Evolutionary conservation across 2,329 filamentous ascomycete genomes (phyloP).

Genomic region (Fusarium sp.): DNA sequence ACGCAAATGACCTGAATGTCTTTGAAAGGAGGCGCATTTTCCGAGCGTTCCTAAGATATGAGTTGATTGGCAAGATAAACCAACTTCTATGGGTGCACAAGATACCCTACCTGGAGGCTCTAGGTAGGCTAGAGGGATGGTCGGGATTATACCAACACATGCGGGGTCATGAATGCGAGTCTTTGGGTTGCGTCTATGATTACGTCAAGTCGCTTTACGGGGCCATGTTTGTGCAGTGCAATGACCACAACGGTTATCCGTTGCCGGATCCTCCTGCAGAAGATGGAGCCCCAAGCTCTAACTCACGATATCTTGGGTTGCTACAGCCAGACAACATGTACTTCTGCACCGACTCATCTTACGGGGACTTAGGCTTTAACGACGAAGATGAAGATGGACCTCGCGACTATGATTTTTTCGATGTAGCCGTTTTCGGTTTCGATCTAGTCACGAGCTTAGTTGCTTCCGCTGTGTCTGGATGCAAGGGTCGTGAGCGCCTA

Average conservation of each 20-base stretch:
- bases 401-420: neutral
- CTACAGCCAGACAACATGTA: neutral
- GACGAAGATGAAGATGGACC: neutral
- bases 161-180: neutral
- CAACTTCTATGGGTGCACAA: neutral
- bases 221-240: constrained; percentile 8
- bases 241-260: neutral
- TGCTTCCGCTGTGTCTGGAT: neutral
- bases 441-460: neutral
- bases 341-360: neutral
- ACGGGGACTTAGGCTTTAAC: neutral
- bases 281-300: too few species aligned
- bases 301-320: too few species aligned
- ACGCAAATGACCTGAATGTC: neutral
- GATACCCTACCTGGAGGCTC: neutral
- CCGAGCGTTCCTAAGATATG: neutral
- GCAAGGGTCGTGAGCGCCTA: neutral
- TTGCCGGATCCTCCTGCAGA: neutral
- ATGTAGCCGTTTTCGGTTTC: neutral
- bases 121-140: neutral
- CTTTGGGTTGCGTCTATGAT: neutral
- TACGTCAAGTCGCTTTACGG: constrained; percentile 4
- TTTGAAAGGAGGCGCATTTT: neutral
- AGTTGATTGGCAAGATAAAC: neutral
- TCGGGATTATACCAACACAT: too few species aligned